Evolutionary conservation across 2,329 filamentous ascomycete species (phyloP).

Genomic region (Pseudogymnoascus sp.): DNA sequence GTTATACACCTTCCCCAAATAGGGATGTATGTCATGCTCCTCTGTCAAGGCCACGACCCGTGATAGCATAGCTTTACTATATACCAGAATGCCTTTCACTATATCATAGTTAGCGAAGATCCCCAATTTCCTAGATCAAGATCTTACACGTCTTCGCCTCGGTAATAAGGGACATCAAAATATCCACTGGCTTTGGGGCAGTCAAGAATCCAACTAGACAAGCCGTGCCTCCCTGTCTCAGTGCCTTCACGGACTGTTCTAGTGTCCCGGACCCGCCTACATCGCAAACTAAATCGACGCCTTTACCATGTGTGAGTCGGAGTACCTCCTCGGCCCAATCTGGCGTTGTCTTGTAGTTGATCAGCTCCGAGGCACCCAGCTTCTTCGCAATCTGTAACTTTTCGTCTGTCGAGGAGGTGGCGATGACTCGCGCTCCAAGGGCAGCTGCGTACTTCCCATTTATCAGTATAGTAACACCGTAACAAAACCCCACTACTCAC

Average conservation of each 20-base stretch:
- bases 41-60: background rate
- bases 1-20: slow-evolving; percentile 2
- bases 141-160: background rate
- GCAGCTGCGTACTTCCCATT: background rate
- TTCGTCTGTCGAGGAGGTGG: slow-evolving; percentile 16
- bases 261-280: slow-evolving; percentile 47
- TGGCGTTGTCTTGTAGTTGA: slow-evolving; percentile 36
- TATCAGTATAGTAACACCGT: background rate
- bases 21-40: background rate
- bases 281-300: slow-evolving; percentile 51
- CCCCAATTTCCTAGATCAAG: background rate
- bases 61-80: background rate
- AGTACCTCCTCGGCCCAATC: slow-evolving; percentile 46
- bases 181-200: background rate
- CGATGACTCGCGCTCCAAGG: slow-evolving; percentile 15
- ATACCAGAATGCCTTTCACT: background rate
- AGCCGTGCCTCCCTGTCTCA: background rate
- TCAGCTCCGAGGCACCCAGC: slow-evolving; percentile 16
- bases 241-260: slow-evolving; percentile 33
- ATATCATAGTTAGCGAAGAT: background rate
- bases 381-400: slow-evolving; percentile 16
- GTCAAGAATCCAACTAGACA: background rate
- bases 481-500: background rate
- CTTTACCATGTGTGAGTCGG: slow-evolving; percentile 37
- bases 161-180: slow-evolving; percentile 9